Evolutionary conservation across 2,329 filamentous ascomycete genomes (phyloP), one percentile per base, ranked within the genome.

Genomic region (Pseudofabraea citricarpa): DNA sequence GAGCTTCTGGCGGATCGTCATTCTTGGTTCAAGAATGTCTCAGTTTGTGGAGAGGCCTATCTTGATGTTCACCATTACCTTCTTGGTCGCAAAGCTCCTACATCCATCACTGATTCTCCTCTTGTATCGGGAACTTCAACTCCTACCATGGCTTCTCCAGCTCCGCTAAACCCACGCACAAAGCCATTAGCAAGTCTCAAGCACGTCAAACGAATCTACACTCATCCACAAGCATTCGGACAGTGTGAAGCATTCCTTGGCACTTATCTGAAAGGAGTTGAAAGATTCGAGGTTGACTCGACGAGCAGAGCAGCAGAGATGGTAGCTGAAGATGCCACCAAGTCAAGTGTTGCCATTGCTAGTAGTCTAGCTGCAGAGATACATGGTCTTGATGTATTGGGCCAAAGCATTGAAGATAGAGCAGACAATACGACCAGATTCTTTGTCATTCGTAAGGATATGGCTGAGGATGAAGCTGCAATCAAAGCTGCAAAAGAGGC

Each of bases 141-240:
- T 6, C 73, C 74, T n/a, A 77, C 73, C 8, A 62, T 61, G 12
- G 61, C 60, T 15, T 64, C 66, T 35, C 75, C 74, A 3, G 60
- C 57, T 33, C 71, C 71, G 13, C 55, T 56, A n/a, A 66, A 65
- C 53, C 71, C 72, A 20, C 64, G 65, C 49, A 63, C 69, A 29
- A 65, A 65, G 50, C 79, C 81, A 3, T 55, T 75, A 29, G 56
- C 61, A 40, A 67, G 69, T 50, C 64, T 90, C 49, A 64, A 68
- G 43, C 73, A 84, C 54, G 75, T 97, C 57, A 77, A 74, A 54
- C 83, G 84, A 57, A 66, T 98, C 31, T 95, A 95, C 69, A 93
- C 88, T 19, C 93, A 98, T 65, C 90, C 91, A 8, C 93, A 98
- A 66, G 93, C 90, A 21, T 95, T 93, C 73, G 90, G 90, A 20